A percentile compares a stretch with the other conserved stretches of the same genome.
Conservation (phyloP, 768 basidiomycete genomes). For the Tulasnella sp. region DNA sequence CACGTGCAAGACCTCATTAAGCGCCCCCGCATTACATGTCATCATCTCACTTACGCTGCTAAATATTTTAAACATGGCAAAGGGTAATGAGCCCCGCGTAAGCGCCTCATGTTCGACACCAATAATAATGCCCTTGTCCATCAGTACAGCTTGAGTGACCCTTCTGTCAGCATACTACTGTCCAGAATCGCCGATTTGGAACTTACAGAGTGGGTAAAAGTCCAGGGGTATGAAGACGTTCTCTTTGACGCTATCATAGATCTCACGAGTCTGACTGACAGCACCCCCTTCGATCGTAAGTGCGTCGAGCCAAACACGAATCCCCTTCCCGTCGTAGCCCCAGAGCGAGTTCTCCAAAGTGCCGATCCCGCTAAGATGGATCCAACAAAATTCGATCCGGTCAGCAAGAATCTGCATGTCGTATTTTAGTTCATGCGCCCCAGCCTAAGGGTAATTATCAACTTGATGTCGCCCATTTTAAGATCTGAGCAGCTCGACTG, state of each 20-base stretch:
- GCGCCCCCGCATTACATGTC: conserved; percentile 17
- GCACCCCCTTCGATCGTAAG: conserved; percentile 68
- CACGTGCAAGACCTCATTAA: not conserved
- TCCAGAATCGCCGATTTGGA: not conserved
- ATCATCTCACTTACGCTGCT: conserved; percentile 66
- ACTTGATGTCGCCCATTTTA: not conserved
- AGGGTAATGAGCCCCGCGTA: conserved; percentile 69
- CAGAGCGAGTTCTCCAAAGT: conserved; percentile 95
- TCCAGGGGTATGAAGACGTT: conserved; percentile 89
- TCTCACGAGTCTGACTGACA: conserved; percentile 44
- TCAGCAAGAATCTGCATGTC: conserved; percentile 97
- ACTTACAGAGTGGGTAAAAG: conserved; percentile 91
- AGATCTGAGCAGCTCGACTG: conserved; percentile 27
- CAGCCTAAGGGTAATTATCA: conserved; percentile 52
- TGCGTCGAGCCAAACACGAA: conserved; percentile 94
- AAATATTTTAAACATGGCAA: conserved; percentile 86
- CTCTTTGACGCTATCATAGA: conserved; percentile 68
- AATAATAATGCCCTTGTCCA: conserved; percentile 99
- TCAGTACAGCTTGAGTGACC: conserved; percentile 70
- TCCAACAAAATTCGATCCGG: conserved; percentile 98
- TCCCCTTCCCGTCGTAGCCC: conserved; percentile 88
- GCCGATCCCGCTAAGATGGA: conserved; percentile 89
- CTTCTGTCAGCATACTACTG: conserved; percentile 28
- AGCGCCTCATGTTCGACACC: conserved; percentile 88
- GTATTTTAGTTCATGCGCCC: conserved; percentile 85